A percentile compares a stretch with the other conserved stretches of the same genome.
These are phyloP conservation scores for Neofusicoccum sp. DNA, from an alignment of 2,329 filamentous ascomycete genomes.

Conservation along the genomic window DNA sequence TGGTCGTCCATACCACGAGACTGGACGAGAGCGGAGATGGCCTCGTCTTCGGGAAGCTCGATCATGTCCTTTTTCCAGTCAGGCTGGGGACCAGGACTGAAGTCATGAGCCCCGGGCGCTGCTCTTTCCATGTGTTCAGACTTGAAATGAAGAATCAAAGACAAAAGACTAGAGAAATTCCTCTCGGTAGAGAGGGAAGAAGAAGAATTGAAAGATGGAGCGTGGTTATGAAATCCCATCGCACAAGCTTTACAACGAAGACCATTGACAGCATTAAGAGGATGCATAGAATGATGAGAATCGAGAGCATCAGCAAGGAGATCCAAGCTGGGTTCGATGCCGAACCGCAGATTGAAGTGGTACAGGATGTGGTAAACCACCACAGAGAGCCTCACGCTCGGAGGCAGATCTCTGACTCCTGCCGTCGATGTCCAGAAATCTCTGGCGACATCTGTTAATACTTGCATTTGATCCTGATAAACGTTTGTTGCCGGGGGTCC, in stretches of 20 bases:
- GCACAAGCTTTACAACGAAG: constrained; percentile 49
- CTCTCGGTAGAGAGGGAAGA: constrained; percentile 43
- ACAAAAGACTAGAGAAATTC: constrained; percentile 50
- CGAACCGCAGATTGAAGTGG: constrained; percentile 61
- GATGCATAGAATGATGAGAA: constrained; percentile 43
- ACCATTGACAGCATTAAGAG: constrained; percentile 47
- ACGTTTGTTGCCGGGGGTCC: constrained; percentile 27
- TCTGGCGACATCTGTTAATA: constrained; percentile 53
- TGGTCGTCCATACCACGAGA: constrained; percentile 60
- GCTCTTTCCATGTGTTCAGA: constrained; percentile 54
- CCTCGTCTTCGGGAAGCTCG: constrained; percentile 56
- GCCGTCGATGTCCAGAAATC: constrained; percentile 66
- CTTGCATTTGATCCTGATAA: constrained; percentile 45
- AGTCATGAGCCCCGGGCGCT: constrained; percentile 12
- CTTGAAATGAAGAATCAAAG: constrained; percentile 62
- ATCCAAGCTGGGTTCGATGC: constrained; percentile 60
- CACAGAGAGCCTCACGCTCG: constrained; percentile 63
- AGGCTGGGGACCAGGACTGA: constrained; percentile 27
- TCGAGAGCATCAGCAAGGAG: constrained; percentile 53
- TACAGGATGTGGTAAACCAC: constrained; percentile 65
- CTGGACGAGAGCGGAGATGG: constrained; percentile 53
- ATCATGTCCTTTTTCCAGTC: constrained; percentile 67
- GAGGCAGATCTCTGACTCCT: constrained; percentile 62
- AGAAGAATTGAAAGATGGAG: constrained; percentile 30
- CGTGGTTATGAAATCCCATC: constrained; percentile 31